Evolutionary conservation across 495 filamentous ascomycete species (phyloP).

Genomic region (Aspergillus saccharolyticus): DNA sequence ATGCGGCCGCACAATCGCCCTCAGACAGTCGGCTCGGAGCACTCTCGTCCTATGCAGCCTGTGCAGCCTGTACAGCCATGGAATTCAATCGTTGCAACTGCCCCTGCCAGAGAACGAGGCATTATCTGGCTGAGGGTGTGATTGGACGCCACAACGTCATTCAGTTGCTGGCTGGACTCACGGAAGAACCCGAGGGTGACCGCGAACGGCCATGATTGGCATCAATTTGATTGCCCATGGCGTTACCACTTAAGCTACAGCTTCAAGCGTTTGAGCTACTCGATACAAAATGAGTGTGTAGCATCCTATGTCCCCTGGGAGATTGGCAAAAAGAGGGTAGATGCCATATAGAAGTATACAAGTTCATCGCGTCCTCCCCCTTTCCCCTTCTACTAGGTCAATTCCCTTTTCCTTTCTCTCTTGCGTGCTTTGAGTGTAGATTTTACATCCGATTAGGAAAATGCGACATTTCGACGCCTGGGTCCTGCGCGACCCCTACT

Average conservation of each 20-base stretch:
- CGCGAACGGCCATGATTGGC: neutral
- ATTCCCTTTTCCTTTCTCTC: neutral
- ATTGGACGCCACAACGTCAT: slow-evolving; percentile 30
- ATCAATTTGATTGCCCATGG: neutral
- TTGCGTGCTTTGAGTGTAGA: neutral
- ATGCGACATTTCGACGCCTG: slow-evolving; percentile 46
- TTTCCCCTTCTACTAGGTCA: neutral
- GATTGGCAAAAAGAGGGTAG: neutral
- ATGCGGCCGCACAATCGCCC: neutral
- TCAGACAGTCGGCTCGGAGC: neutral
- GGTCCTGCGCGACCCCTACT: slow-evolving; percentile 44
- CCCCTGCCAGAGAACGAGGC: neutral
- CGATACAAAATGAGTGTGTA: too few relatives aligned
- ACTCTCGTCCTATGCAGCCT: slow-evolving; percentile 2
- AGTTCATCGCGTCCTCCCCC: neutral
- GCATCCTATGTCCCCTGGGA: too few relatives aligned
- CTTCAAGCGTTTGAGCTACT: too few relatives aligned
- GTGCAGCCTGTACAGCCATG: neutral
- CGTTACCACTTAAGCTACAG: slow-evolving; percentile 8
- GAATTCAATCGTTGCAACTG: neutral
- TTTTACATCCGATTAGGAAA: slow-evolving; percentile 1
- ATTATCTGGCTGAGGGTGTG: neutral
- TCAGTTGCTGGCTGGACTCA: slow-evolving; percentile 22
- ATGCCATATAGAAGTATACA: neutral
- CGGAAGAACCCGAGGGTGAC: slow-evolving; percentile 21